Conservation (phyloP, 2,329 filamentous ascomycete genomes). For the Trichoderma atroviride region DNA sequence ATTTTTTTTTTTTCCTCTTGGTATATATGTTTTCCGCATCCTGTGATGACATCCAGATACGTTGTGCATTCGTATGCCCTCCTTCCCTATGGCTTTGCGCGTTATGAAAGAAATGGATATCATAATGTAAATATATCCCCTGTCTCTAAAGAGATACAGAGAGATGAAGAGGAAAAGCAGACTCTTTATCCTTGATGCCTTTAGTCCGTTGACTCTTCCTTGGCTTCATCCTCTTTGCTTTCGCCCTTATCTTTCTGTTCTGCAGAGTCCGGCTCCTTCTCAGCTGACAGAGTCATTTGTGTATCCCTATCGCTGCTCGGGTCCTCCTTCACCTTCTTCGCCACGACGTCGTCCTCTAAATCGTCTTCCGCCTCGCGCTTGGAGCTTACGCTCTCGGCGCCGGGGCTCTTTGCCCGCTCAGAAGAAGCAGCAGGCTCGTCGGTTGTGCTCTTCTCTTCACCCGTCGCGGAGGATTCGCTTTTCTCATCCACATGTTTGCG, state of each 20-base stretch:
- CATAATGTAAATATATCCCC: not conserved
- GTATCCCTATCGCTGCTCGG: conserved; percentile 30
- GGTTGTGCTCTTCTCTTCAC: conserved; percentile 31
- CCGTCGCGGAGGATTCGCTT: conserved; percentile 28
- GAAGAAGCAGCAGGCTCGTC: conserved; percentile 27
- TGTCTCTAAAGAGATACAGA: not conserved
- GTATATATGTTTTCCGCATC: not conserved
- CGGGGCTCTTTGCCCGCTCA: conserved; percentile 31
- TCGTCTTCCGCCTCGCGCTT: conserved; percentile 61
- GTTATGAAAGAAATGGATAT: not conserved
- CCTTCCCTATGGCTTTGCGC: not conserved
- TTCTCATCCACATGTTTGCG: conserved; percentile 47
- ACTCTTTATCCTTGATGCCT: not conserved
- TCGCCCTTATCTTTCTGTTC: not conserved
- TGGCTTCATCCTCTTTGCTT: not conserved
- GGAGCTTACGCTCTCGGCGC: conserved; percentile 43
- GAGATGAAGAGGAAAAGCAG: not conserved
- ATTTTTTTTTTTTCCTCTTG: not conserved
- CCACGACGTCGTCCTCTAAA: conserved; percentile 42
- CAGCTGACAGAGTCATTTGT: not conserved
- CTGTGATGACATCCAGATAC: not conserved
- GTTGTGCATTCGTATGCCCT: not conserved
- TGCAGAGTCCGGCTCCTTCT: not conserved
- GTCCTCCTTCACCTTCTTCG: conserved; percentile 56
- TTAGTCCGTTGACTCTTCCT: not conserved